Conservation (phyloP, 352 stramenopile genomes). For the Globisporangium cederbergense region DNA sequence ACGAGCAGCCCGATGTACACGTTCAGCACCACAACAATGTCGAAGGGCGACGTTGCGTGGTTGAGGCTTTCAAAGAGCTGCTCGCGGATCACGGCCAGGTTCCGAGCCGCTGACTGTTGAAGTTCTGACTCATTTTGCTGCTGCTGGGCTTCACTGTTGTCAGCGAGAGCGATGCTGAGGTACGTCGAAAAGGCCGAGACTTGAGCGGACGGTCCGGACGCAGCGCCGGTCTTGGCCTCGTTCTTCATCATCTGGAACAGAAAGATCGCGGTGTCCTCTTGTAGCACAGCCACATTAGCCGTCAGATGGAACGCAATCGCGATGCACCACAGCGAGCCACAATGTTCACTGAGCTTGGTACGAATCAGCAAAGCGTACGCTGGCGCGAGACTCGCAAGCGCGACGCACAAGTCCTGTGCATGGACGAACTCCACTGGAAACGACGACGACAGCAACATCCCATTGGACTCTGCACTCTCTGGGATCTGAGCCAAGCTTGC, state of each 20-base stretch:
- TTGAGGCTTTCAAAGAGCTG: slow-evolving; percentile 27
- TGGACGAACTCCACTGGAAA: slow-evolving; percentile 15
- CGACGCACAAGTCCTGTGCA: slow-evolving; percentile 21
- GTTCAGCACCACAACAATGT: slow-evolving; percentile 33
- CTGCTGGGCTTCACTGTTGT: slow-evolving; percentile 4
- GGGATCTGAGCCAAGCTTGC: slow-evolving; percentile 22
- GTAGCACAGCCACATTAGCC: slow-evolving; percentile 14
- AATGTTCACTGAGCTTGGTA: slow-evolving; percentile 28
- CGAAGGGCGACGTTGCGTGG: slow-evolving; percentile 14
- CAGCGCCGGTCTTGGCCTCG: neutral
- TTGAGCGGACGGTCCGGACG: slow-evolving; percentile 1
- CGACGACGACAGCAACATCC: neutral
- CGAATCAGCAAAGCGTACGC: slow-evolving; percentile 31
- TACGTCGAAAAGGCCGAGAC: slow-evolving; percentile 14
- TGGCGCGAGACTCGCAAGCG: slow-evolving; percentile 35
- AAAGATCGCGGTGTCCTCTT: slow-evolving; percentile 32
- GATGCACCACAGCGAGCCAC: slow-evolving; percentile 15
- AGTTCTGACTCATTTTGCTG: slow-evolving; percentile 15
- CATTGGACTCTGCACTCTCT: slow-evolving; percentile 7
- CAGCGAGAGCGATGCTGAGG: slow-evolving; percentile 13
- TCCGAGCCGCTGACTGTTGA: slow-evolving; percentile 16
- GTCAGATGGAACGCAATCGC: slow-evolving; percentile 26
- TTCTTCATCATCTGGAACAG: slow-evolving; percentile 40
- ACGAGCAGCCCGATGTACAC: slow-evolving; percentile 49
- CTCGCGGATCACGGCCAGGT: slow-evolving; percentile 18